Evolutionary conservation across 83 land plant species (phyloP).

Genomic region (Diphasiastrum complanatum): DNA sequence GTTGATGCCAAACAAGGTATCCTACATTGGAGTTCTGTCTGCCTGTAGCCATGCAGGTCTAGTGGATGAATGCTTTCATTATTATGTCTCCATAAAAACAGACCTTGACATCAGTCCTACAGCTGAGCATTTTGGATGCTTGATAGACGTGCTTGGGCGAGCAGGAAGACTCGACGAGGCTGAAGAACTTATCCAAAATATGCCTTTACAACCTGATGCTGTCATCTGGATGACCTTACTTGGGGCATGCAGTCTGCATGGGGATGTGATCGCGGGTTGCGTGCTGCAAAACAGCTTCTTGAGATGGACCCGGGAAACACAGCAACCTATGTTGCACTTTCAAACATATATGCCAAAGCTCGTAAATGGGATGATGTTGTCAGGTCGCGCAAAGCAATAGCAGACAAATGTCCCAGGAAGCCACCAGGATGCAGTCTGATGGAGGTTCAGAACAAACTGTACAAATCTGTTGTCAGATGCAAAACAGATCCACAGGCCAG

Average conservation of each 20-base stretch:
- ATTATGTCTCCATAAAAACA: constrained; percentile 23
- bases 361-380: constrained; percentile 13
- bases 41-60: constrained; percentile 34
- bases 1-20: constrained; percentile 9
- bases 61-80: constrained; percentile 13
- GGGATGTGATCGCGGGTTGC: constrained; percentile 12
- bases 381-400: neutral
- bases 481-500: constrained; percentile 35
- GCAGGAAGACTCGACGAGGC: constrained; percentile 22
- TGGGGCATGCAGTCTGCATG: constrained; percentile 17
- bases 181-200: constrained; percentile 10
- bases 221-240: constrained; percentile 27
- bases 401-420: constrained; percentile 33
- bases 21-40: constrained; percentile 15
- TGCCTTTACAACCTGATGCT: constrained; percentile 23
- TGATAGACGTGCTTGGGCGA: constrained; percentile 27
- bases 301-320: constrained; percentile 15
- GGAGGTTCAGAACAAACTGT: constrained; percentile 37
- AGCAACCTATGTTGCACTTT: constrained; percentile 15
- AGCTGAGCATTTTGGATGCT: constrained; percentile 16
- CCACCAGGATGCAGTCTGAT: constrained; percentile 37
- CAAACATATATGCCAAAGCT: constrained; percentile 12
- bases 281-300: constrained; percentile 4
- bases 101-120: constrained; percentile 20
- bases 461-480: constrained; percentile 45